phyloP scores from a whole-genome alignment of 768 basidiomycete genomes.

The Lepiota subincarnata region DNA sequence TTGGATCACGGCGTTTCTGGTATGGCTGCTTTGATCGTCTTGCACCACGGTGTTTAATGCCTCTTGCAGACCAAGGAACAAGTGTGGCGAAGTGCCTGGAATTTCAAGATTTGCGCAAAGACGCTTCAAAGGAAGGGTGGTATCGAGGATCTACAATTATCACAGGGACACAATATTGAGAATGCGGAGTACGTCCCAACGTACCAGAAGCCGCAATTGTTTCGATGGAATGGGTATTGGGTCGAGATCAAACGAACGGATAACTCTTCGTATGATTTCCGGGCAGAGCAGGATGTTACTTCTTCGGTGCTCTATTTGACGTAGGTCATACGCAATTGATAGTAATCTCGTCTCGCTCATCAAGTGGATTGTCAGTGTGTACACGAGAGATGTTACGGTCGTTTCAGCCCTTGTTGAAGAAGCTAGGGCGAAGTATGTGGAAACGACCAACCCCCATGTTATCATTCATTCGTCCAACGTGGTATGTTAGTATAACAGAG shows the following conservation, averaged over 20 bases:
- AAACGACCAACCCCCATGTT: constrained; percentile 37
- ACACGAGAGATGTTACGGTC: constrained; percentile 38
- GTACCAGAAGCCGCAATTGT: constrained; percentile 36
- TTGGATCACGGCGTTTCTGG: constrained; percentile 38
- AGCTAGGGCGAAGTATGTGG: constrained; percentile 35
- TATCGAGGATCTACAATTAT: constrained; percentile 22
- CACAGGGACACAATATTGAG: constrained; percentile 16
- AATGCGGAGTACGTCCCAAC: constrained; percentile 41
- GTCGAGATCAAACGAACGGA: constrained; percentile 28
- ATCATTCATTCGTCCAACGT: constrained; percentile 33
- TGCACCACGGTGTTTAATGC: not conserved
- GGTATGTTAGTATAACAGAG: constrained; percentile 19
- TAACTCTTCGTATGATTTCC: constrained; percentile 10
- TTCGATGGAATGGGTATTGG: constrained; percentile 42
- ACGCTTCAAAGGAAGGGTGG: constrained; percentile 38
- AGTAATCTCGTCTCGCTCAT: not conserved
- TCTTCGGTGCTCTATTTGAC: constrained; percentile 27
- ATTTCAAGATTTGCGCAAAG: constrained; percentile 38
- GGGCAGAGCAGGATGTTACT: not conserved
- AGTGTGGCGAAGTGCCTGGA: constrained; percentile 36
- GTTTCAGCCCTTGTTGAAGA: constrained; percentile 40
- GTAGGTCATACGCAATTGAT: constrained; percentile 22
- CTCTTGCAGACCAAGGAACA: constrained; percentile 34
- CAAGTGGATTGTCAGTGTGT: constrained; percentile 27
- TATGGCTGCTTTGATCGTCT: constrained; percentile 15